Evolutionary conservation across 2,329 filamentous ascomycete genomes (phyloP), one percentile per base, ranked within the genome.

Genomic region (Teratosphaeria pseudoeucalypti): DNA sequence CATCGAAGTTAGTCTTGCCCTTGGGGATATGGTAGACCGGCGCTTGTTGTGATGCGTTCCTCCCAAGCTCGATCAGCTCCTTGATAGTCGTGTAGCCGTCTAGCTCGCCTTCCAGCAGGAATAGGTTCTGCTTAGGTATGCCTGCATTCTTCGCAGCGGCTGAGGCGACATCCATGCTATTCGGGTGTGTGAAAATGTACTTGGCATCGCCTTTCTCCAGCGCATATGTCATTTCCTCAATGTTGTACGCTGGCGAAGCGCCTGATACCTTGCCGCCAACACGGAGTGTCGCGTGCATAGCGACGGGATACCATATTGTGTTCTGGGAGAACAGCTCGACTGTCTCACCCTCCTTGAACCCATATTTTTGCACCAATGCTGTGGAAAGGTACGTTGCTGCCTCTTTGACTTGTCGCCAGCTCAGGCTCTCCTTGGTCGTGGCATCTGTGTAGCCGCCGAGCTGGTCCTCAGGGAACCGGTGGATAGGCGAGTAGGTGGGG

Each of bases 171-270:
- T 81, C 75, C 71, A 85, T 78, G 16, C 77, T 80, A 16, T 78
- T 76, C 0, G 78, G 77, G 2, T 82, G 76, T 0, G 83, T 85
- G 71, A 86, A 79, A 10, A 86, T 67, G 61, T 83, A 82, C 62
- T 79, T 84, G 2, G 82, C 80, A 37, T 81, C 74, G 0, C 78
- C 81, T 1, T 78, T 84, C 64, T 81, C 79, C 2, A 88, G 73
- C 1, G 83, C 84, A 69, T 86, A 86, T 0, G 79, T 81, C 82
- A 88, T 86, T 65, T 88, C 85, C 56, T 88, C 85, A 16, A 82
- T 76, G 59, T 82, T 86, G 70, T 87, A 88, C 0, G 84, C 85
- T 0, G 85, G 85, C 16, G 79, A 83, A 0, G 84, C 85, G 1
- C 85, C 85, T 2, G 79, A 83, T 1, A 86, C 81, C 34, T 83